Evolutionary conservation across 2,329 filamentous ascomycete genomes (phyloP).

Genomic region (Daldinia sp.): DNA sequence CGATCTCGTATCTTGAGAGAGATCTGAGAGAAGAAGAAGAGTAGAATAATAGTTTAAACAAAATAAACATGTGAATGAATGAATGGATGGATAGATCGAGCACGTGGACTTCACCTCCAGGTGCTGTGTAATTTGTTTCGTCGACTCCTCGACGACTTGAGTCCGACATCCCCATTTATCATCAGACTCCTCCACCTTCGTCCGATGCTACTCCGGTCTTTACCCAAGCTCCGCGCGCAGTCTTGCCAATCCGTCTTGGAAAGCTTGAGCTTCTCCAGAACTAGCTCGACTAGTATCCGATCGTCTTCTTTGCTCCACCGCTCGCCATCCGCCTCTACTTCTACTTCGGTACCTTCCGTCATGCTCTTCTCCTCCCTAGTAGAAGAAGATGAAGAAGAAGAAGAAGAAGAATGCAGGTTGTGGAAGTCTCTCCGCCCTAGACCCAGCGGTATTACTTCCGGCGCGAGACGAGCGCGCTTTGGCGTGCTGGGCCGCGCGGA

Average conservation of each 20-base stretch:
- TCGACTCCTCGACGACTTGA: conserved; percentile 63
- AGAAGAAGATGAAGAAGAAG: conserved; percentile 29
- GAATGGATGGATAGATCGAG: conserved; percentile 1
- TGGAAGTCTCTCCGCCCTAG: conserved; percentile 71
- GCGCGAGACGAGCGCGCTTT: conserved; percentile 70
- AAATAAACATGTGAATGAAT: conserved; percentile 28
- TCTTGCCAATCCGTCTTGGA: conserved; percentile 75
- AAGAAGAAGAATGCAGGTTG: conserved; percentile 54
- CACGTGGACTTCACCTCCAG: conserved; percentile 60
- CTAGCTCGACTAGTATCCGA: conserved; percentile 73
- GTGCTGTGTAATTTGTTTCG: conserved; percentile 66
- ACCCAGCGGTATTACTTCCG: conserved; percentile 70
- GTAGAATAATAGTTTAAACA: conserved; percentile 21
- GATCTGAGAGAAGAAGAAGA: conserved; percentile 26
- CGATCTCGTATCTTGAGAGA: conserved; percentile 27
- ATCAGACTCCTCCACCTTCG: conserved; percentile 74
- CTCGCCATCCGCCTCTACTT: conserved; percentile 60
- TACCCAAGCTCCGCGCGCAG: conserved; percentile 72
- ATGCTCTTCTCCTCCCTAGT: conserved; percentile 48
- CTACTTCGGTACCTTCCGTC: conserved; percentile 56
- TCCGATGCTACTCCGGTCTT: conserved; percentile 68
- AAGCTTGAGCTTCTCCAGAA: conserved; percentile 74
- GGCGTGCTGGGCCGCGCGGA: conserved; percentile 63
- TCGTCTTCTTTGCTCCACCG: conserved; percentile 74
- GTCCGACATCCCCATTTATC: conserved; percentile 68